Base-by-base conservation (phyloP, 768 basidiomycete species). In the Podaxis rugospora region DNA sequence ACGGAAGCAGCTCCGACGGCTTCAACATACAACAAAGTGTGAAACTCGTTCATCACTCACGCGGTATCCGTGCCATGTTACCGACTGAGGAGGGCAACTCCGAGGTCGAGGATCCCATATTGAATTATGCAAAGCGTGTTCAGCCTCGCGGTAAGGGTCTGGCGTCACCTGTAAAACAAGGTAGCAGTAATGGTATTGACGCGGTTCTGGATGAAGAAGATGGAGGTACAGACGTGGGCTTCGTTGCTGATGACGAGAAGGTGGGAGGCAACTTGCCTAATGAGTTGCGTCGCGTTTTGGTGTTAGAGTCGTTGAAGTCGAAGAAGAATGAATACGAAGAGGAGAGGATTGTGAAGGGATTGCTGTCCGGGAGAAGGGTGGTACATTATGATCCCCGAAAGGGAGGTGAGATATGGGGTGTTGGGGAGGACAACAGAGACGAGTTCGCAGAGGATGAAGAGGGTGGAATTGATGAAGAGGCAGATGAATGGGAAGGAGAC, bases 401-500 rank as follows among this genome's bases (percentile, higher is more conserved):
- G 69, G 89, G 89, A 16, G 89, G 88, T 2, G 83, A 87, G 59
- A 83, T 92, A 60, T 92, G 90, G 90, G 86, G 83, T 66, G 83
- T 83, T 44, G 90, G 90, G 23, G 90, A 92, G 70, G 63, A 66
- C 9, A 58, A 62, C 37, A 59, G 23, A 36, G 55, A 54, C 25
- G 60, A 60, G 35, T 42, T 55, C 6, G 62, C 52, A 36, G 62
- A 60, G 40, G 47, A 52, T 32, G 62, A 54, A 39, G 61, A 51
- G 9, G 63, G 62, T 49, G 69, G 70, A 70, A 66, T 73, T 44
- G 69, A 67, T 23, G 83, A 80, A 52, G 77, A 72, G 32, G 85
- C 83, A 66, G 81, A 83, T 46, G 87, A 88, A 64, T 93, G 91
- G 91, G 91, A 92, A 72, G 85, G 88, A 37, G 90, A 92, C 71